Conservation (phyloP, 2,329 filamentous ascomycete species). For the Geosmithia morbida region DNA sequence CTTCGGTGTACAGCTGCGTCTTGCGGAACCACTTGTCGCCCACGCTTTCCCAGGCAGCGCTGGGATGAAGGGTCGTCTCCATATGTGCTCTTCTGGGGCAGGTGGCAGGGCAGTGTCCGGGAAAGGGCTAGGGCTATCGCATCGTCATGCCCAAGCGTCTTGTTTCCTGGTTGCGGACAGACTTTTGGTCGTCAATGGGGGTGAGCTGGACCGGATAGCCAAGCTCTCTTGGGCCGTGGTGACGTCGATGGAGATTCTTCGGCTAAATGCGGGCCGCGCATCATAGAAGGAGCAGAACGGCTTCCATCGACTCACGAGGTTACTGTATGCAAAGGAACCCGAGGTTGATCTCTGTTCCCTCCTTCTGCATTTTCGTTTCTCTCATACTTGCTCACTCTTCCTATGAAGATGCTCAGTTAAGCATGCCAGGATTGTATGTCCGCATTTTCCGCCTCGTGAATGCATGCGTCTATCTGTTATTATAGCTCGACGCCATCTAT, state of each 20-base stretch:
- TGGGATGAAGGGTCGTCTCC: constrained; percentile 45
- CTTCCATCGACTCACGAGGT: background rate
- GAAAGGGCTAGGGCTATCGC: background rate
- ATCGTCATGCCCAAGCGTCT: background rate
- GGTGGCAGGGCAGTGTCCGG: background rate
- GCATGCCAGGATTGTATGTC: too few relatives aligned
- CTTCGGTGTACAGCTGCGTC: constrained; percentile 77
- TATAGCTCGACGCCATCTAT: background rate
- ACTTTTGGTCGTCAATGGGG: too few relatives aligned
- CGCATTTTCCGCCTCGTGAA: too few relatives aligned
- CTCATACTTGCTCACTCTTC: too few relatives aligned
- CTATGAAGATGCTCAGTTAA: too few relatives aligned
- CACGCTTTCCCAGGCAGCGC: constrained; percentile 86
- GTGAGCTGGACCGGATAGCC: too few relatives aligned
- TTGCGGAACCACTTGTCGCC: constrained; percentile 94
- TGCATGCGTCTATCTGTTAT: too few relatives aligned
- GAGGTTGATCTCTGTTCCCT: background rate
- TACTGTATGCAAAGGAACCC: background rate
- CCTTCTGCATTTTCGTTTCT: too few relatives aligned
- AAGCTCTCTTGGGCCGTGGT: background rate
- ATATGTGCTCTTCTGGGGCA: constrained; percentile 16
- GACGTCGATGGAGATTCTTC: constrained; percentile 2
- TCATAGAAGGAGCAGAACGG: background rate
- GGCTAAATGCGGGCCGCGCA: background rate
- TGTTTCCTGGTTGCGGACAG: background rate